A percentile compares a stretch with the other conserved stretches of the same genome.
These are phyloP conservation scores for Krasilnikovozyma curviuscula DNA, from an alignment of 768 basidiomycete species.

Conservation along the genomic window DNA sequence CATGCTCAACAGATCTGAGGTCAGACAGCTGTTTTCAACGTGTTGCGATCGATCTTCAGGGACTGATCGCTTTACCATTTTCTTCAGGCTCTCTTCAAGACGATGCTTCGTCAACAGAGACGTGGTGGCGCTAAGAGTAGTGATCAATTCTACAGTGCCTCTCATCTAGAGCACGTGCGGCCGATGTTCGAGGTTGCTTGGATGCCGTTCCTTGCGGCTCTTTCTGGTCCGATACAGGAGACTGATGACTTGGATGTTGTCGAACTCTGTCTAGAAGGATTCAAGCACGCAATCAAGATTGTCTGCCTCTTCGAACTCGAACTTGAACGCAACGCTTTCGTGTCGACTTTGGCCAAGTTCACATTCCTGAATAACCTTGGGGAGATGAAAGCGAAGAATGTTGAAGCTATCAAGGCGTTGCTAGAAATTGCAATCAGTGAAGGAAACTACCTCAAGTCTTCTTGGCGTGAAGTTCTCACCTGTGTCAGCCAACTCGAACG, in stretches of 20 bases:
- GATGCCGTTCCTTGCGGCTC: slow-evolving; percentile 91
- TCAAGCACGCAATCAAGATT: slow-evolving; percentile 89
- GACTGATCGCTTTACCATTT: neutral
- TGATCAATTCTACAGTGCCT: slow-evolving; percentile 91
- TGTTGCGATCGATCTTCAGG: neutral
- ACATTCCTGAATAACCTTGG: slow-evolving; percentile 94
- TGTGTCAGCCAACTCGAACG: slow-evolving; percentile 97
- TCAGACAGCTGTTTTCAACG: slow-evolving; percentile 20
- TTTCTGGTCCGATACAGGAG: slow-evolving; percentile 84
- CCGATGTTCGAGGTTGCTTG: slow-evolving; percentile 99
- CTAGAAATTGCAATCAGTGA: slow-evolving; percentile 91
- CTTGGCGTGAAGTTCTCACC: slow-evolving; percentile 87
- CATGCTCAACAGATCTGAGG: slow-evolving; percentile 94
- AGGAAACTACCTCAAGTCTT: slow-evolving; percentile 84
- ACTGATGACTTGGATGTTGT: slow-evolving; percentile 86
- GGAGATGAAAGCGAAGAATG: slow-evolving; percentile 98
- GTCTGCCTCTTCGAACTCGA: slow-evolving; percentile 95
- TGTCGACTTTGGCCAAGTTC: slow-evolving; percentile 87
- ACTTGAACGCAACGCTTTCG: slow-evolving; percentile 93
- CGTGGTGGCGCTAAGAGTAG: slow-evolving; percentile 38
- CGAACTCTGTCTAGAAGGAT: slow-evolving; percentile 79
- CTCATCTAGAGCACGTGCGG: slow-evolving; percentile 82
- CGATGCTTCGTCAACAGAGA: slow-evolving; percentile 79
- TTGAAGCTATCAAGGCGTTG: slow-evolving; percentile 92
- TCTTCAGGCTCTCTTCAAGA: slow-evolving; percentile 64